Percentiles rank a stretch among this genome's conserved stretches.
These are phyloP conservation scores for Coccomyxa sp. DNA, from an alignment of 139 green algal genomes.

Conservation along the genomic window DNA sequence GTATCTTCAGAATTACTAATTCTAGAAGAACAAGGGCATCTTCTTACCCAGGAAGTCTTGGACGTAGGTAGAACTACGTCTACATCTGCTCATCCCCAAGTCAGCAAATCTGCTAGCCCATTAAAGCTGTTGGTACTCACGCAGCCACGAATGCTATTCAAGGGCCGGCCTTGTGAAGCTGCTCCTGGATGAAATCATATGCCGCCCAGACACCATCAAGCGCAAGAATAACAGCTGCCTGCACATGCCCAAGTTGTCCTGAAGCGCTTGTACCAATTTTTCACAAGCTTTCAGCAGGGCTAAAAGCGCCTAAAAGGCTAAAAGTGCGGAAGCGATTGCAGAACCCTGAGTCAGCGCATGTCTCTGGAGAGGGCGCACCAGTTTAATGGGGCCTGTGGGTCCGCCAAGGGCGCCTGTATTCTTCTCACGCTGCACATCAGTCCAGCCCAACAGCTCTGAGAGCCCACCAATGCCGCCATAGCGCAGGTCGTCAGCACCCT, in stretches of 20 bases:
- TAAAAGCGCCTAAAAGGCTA: neutral
- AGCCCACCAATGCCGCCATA: constrained; percentile 82
- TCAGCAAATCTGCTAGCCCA: no score
- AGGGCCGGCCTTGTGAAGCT: neutral
- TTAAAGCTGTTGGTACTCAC: no score
- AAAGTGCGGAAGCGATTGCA: neutral
- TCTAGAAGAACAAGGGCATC: no score
- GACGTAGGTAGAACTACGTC: no score
- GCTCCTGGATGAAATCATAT: constrained; percentile 13
- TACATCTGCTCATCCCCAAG: no score
- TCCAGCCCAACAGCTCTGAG: constrained; percentile 82
- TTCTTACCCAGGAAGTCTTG: no score
- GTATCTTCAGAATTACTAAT: no score
- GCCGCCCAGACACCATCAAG: constrained; percentile 17
- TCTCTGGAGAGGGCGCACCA: neutral
- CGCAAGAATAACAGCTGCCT: constrained; percentile 7
- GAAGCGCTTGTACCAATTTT: neutral
- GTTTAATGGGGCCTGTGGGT: neutral
- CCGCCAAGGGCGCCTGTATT: constrained; percentile 29
- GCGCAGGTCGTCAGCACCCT: constrained; percentile 47
- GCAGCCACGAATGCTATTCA: neutral
- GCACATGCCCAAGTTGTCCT: neutral
- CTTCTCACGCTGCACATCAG: constrained; percentile 73
- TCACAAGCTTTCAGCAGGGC: neutral
- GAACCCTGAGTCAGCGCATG: neutral